Conservation (phyloP, 2,329 filamentous ascomycete genomes). For the Hortaea werneckii region DNA sequence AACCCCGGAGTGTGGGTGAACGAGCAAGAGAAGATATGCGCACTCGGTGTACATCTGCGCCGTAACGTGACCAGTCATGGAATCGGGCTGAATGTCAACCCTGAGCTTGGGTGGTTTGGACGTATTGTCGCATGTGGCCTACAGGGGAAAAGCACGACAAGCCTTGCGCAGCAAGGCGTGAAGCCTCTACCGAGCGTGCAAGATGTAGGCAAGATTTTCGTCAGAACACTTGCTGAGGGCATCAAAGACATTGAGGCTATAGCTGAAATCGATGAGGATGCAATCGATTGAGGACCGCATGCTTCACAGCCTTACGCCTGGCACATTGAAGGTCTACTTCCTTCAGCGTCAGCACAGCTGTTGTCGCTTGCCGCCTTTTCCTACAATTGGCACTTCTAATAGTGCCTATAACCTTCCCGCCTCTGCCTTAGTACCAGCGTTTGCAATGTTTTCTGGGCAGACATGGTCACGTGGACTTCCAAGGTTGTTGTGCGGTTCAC, state of each 20-base stretch:
- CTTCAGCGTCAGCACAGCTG: background rate
- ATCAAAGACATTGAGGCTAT: background rate
- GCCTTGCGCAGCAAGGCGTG: conserved; percentile 48
- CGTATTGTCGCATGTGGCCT: conserved; percentile 88
- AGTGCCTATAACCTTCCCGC: too few species aligned
- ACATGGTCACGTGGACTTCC: too few species aligned
- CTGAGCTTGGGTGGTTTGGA: conserved; percentile 53
- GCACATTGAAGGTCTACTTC: too few species aligned
- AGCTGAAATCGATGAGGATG: background rate
- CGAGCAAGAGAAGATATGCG: conserved; percentile 65
- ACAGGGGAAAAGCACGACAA: conserved; percentile 69
- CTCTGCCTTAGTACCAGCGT: too few species aligned
- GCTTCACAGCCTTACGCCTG: background rate
- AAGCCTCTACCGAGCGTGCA: conserved; percentile 23
- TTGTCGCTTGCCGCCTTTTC: background rate
- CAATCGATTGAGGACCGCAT: background rate
- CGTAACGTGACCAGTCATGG: conserved; percentile 78
- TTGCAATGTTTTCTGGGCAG: too few species aligned
- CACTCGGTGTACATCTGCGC: conserved; percentile 82
- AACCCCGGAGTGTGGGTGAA: conserved; percentile 74
- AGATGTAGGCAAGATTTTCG: conserved; percentile 32
- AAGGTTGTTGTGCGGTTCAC: too few species aligned
- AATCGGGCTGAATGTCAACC: conserved; percentile 66
- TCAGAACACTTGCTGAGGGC: conserved; percentile 26
- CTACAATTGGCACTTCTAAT: background rate